phyloP scores from a whole-genome alignment of 75 land plant genomes.

The Chamaecyparis obtusa region DNA sequence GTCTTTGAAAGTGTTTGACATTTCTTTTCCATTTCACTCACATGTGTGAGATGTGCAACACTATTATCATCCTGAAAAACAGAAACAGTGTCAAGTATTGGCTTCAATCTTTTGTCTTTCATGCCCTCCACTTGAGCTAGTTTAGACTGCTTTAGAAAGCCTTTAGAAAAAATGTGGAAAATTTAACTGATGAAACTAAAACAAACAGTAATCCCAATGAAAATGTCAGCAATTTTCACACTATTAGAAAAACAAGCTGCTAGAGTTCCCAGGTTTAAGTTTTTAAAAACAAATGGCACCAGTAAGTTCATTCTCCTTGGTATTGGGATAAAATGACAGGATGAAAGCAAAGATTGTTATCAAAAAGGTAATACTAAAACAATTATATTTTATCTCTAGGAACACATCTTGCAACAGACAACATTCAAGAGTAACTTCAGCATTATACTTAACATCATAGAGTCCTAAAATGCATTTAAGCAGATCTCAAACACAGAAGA shows the following conservation, averaged over 20 bases:
- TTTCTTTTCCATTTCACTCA: conserved; percentile 98
- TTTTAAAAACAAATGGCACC: not conserved
- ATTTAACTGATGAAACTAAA: not conserved
- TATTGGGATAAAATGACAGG: not conserved
- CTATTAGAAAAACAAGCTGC: not conserved
- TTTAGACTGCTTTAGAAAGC: not conserved
- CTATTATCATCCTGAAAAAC: conserved; percentile 88
- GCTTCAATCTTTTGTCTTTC: not conserved
- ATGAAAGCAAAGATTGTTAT: not conserved
- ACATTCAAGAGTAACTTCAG: not conserved
- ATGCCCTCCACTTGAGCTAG: not conserved
- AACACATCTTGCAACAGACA: not conserved
- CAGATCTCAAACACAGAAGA: not conserved
- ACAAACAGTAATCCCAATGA: not conserved
- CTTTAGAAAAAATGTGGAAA: not conserved
- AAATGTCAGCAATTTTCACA: not conserved
- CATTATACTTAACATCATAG: not conserved
- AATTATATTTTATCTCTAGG: not conserved
- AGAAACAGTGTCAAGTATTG: conserved; percentile 3
- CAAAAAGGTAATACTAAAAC: not conserved
- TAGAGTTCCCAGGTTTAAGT: not conserved
- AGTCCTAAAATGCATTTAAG: not conserved
- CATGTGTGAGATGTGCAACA: conserved; percentile 95
- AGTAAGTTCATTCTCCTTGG: not conserved
- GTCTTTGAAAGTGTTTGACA: conserved; percentile 85